These are phyloP conservation scores for Colletotrichum shisoi DNA, from an alignment of 2,329 filamentous ascomycete genomes.

Conservation along the genomic window DNA sequence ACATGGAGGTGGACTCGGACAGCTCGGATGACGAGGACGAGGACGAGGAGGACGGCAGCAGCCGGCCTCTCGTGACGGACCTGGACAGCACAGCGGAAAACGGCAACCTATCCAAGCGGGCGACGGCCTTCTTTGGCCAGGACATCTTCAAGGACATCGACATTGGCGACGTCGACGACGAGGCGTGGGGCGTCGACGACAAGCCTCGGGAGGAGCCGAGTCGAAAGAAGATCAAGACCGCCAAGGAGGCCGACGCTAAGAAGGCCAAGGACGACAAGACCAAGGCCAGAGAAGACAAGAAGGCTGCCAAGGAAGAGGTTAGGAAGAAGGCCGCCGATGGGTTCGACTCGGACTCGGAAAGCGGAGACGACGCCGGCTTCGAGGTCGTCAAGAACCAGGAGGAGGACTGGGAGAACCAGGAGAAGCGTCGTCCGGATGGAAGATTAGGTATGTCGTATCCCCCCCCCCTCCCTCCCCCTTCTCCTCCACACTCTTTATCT, in stretches of 20 bases:
- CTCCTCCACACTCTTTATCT: too few relatives aligned
- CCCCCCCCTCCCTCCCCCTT: background rate
- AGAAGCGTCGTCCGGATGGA: constrained; percentile 69
- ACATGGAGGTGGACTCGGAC: constrained; percentile 64
- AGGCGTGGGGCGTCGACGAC: constrained; percentile 46
- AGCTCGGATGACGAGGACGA: constrained; percentile 51
- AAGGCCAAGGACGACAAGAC: constrained; percentile 41
- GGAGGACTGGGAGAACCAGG: constrained; percentile 72
- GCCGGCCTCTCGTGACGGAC: constrained; percentile 49
- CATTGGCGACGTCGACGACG: constrained; percentile 46
- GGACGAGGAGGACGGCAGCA: constrained; percentile 37
- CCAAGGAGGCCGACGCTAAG: constrained; percentile 40
- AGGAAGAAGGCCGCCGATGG: constrained; percentile 52
- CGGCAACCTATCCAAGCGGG: constrained; percentile 79
- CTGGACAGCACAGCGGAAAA: constrained; percentile 55
- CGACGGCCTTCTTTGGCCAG: constrained; percentile 89
- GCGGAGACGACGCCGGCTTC: constrained; percentile 61
- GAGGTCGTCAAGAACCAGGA: constrained; percentile 67
- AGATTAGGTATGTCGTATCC: constrained; percentile 59
- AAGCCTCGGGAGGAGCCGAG: constrained; percentile 39
- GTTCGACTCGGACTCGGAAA: constrained; percentile 43
- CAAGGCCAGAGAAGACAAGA: constrained; percentile 44
- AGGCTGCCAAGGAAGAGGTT: constrained; percentile 43
- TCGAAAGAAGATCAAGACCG: constrained; percentile 26
- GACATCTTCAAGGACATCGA: constrained; percentile 88